Percentiles rank a stretch among this genome's conserved stretches.
Evolutionary conservation across 202 grass and related monocot species (phyloP).

Genomic region (Panicum hallii): DNA sequence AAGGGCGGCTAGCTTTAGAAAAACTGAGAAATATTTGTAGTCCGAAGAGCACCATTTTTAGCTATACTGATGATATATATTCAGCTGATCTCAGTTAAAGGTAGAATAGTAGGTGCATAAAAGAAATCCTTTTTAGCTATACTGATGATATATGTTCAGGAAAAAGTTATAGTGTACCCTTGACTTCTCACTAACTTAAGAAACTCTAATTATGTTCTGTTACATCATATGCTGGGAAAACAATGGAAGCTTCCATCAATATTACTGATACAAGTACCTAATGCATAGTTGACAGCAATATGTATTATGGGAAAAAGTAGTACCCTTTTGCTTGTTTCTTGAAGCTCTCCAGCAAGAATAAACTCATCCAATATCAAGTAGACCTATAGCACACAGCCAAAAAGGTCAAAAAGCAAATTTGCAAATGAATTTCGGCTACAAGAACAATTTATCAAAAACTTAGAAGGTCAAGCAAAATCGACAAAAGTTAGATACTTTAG

Average conservation of each 20-base stretch:
- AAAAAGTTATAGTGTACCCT: neutral
- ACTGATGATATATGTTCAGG: neutral
- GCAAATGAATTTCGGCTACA: neutral
- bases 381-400: slow-evolving; percentile 54
- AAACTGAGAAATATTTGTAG: neutral
- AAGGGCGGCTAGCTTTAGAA: neutral
- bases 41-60: slow-evolving; percentile 8
- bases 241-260: neutral
- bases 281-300: slow-evolving; percentile 17
- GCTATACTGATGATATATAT: neutral
- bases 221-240: slow-evolving; percentile 6
- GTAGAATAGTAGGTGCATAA: neutral
- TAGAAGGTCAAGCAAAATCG: neutral
- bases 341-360: slow-evolving; percentile 96
- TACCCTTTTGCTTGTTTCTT: slow-evolving; percentile 99
- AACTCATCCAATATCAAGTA: slow-evolving; percentile 98
- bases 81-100: slow-evolving; percentile 18
- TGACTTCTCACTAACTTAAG: slow-evolving; percentile 13
- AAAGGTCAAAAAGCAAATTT: neutral
- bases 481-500: neutral
- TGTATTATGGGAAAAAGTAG: slow-evolving; percentile 22
- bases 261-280: slow-evolving; percentile 29
- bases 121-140: neutral
- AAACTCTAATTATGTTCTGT: neutral
- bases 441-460: neutral